A percentile compares a stretch with the other conserved stretches of the same genome.
Evolutionary conservation across 129 eudicot species (phyloP).

Genomic region (Tagetes patula): DNA sequence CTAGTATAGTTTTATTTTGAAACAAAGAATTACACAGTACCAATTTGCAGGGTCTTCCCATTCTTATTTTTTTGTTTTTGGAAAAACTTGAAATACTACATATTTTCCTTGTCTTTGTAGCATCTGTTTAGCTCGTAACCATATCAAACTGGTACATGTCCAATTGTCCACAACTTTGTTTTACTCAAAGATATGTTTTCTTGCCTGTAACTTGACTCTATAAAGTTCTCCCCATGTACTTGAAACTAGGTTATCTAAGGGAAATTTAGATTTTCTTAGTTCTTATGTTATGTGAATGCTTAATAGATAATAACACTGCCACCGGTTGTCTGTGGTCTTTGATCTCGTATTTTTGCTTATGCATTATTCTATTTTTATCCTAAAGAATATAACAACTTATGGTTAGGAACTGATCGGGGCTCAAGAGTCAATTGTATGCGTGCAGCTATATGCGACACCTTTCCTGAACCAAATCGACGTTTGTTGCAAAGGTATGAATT

Average conservation of each 20-base stretch:
- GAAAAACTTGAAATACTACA: not conserved
- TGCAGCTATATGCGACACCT: constrained; percentile 84
- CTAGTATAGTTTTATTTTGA: not conserved
- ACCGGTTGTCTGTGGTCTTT: not conserved
- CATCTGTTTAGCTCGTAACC: constrained; percentile 5
- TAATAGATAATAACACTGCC: constrained; percentile 4
- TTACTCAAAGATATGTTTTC: not conserved
- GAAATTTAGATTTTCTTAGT: not conserved
- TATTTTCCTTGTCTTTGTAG: not conserved
- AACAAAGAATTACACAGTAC: not conserved
- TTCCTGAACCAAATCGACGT: constrained; percentile 99
- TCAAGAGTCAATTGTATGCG: constrained; percentile 75
- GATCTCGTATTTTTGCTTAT: constrained; percentile 21
- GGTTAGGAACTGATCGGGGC: constrained; percentile 80
- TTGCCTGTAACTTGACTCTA: not conserved
- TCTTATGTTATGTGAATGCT: constrained; percentile 8
- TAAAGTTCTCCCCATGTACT: not conserved
- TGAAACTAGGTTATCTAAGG: constrained; percentile 3
- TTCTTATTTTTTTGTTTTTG: not conserved
- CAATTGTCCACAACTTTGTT: constrained; percentile 7
- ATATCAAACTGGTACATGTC: not conserved
- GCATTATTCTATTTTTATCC: not conserved
- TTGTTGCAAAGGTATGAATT: constrained; percentile 63
- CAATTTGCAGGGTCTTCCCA: not conserved
- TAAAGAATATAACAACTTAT: constrained; percentile 16